phyloP scores from a whole-genome alignment of 768 basidiomycete genomes.

The Termitomyces sp. region DNA sequence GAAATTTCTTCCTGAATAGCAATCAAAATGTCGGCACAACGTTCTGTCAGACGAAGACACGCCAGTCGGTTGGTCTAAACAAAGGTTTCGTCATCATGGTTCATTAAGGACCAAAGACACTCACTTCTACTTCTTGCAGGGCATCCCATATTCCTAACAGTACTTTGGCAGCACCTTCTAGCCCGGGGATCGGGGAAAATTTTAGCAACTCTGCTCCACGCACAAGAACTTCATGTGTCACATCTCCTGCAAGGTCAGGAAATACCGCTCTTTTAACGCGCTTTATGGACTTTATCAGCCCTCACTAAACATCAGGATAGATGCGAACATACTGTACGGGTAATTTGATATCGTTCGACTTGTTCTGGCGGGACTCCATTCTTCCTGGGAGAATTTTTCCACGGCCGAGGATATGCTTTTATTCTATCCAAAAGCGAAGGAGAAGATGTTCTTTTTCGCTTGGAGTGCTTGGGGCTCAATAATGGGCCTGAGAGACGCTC shows the following conservation, averaged over 20 bases:
- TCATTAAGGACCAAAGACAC: constrained; percentile 11
- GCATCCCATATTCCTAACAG: constrained; percentile 61
- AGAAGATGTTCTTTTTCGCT: background rate
- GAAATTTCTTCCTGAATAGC: constrained; percentile 54
- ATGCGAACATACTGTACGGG: background rate
- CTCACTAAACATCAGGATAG: background rate
- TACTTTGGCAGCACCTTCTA: constrained; percentile 42
- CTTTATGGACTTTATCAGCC: constrained; percentile 10
- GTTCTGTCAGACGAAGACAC: constrained; percentile 65
- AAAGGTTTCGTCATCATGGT: background rate
- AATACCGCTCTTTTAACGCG: constrained; percentile 24
- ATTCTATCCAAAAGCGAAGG: background rate
- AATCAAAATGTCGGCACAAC: constrained; percentile 60
- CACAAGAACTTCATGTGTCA: constrained; percentile 30
- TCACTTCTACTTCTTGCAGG: constrained; percentile 52
- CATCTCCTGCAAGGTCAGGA: constrained; percentile 27
- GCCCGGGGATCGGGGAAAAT: constrained; percentile 45
- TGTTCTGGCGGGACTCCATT: background rate
- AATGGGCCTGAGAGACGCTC: background rate
- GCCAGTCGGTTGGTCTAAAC: constrained; percentile 60
- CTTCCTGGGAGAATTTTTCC: constrained; percentile 1
- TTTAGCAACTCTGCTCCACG: constrained; percentile 30
- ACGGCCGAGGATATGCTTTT: background rate
- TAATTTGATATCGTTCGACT: constrained; percentile 1
- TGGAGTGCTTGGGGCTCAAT: background rate